Evolutionary conservation across 2,329 filamentous ascomycete genomes (phyloP).

Genomic region (Trichoderma lentiforme): DNA sequence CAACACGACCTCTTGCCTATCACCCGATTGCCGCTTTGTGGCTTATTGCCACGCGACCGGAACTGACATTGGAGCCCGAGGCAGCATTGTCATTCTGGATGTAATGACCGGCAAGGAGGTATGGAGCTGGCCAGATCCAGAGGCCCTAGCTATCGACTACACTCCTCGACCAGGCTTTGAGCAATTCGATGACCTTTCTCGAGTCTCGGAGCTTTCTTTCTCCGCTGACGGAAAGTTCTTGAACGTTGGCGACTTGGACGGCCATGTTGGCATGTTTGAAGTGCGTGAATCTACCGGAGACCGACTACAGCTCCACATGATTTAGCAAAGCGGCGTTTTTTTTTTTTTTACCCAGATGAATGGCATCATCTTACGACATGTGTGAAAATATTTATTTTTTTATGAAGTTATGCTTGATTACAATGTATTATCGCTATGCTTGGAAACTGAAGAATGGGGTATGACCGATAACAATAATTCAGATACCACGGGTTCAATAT

Average conservation of each 20-base stretch:
- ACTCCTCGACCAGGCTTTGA: slow-evolving; percentile 27
- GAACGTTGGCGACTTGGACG: slow-evolving; percentile 35
- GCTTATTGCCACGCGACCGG: slow-evolving; percentile 39
- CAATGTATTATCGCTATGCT: neutral
- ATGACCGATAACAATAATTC: slow-evolving; percentile 1
- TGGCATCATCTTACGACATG: neutral
- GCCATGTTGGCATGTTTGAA: slow-evolving; percentile 37
- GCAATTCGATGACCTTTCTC: slow-evolving; percentile 34
- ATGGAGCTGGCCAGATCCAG: slow-evolving; percentile 38
- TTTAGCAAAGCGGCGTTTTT: neutral
- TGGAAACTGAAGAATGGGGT: neutral
- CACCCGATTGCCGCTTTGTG: slow-evolving; percentile 40
- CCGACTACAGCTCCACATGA: slow-evolving; percentile 18
- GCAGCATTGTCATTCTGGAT: slow-evolving; percentile 37
- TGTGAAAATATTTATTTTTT: neutral
- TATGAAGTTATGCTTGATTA: slow-evolving; percentile 4
- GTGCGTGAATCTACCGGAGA: slow-evolving; percentile 27
- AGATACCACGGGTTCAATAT: slow-evolving; percentile 12
- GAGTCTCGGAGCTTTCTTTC: slow-evolving; percentile 38
- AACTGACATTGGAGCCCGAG: slow-evolving; percentile 32
- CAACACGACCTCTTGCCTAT: slow-evolving; percentile 37
- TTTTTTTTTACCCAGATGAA: neutral
- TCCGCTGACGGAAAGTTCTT: slow-evolving; percentile 37
- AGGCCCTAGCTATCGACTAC: slow-evolving; percentile 26
- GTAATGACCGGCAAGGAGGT: slow-evolving; percentile 35